Evolutionary conservation across 257 asterid genomes (phyloP), one percentile per base, ranked within the genome.

Genomic region (Fraxinus cuspidata): DNA sequence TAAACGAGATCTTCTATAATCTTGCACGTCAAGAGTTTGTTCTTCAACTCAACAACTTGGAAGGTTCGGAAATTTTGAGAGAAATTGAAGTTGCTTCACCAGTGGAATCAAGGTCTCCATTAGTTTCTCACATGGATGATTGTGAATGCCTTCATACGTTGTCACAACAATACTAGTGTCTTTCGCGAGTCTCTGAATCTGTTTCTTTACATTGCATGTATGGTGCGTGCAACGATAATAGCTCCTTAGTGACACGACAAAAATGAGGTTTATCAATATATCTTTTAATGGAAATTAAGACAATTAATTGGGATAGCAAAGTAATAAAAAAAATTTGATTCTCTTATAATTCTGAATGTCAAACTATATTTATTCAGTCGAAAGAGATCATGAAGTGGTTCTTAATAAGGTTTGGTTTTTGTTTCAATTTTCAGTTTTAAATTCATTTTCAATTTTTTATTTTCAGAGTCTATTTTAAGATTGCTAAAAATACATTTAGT

Each of bases 171-270:
- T 74, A 77, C 86, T 71, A 34, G 86, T 92, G 84, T 94, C 99
- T 37, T 91, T 94, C 0, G 97, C 89, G 4, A 86, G 96, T 79
- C 99, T 86, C 84, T 92, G 99, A 68, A 92, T 94, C 68, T 92
- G 99, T 75, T 94, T 94, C 96, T 94, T 94, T 84, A 94, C 99
- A 73, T 86, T 91, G 96, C 99, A 94, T 0, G 99, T 92, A 29
- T 94, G 98, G 74, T 94, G 97, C 13, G 99, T 92, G 90, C 99
- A 94, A 3, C 99, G 94, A 58, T 94, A 94, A 40, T 94, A 94
- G 81, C 99, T 94, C 97, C 99, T 94, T 89, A 23, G 25, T 53
- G 78, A 77, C 83, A 75, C 23, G 3, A 78, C 23, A 53, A 56
- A 51, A 58, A 10, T 7, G 47, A 66, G 35, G 28, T 44, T 25